Evolutionary conservation across 148 eudicot species (phyloP).

Genomic region (Euryodendron excelsum): DNA sequence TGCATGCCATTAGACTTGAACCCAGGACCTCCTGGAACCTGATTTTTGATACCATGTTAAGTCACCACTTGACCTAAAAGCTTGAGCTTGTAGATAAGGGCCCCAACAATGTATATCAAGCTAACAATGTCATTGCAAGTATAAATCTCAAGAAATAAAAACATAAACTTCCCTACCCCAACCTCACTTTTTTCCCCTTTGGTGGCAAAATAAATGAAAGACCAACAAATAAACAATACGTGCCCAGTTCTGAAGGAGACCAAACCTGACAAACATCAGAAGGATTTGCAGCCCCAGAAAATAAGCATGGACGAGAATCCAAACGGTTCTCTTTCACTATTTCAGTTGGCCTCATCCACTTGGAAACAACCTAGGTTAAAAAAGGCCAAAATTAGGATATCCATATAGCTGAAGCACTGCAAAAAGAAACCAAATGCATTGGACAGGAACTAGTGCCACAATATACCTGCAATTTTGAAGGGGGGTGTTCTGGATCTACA

Average conservation of each 20-base stretch:
- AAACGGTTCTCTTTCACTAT: conserved; percentile 67
- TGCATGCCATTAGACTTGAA: too few species aligned
- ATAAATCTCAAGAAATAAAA: conserved; percentile 4
- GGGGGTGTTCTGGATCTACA: conserved; percentile 76
- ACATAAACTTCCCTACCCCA: too few species aligned
- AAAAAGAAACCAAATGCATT: conserved; percentile 11
- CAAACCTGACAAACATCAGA: conserved; percentile 99
- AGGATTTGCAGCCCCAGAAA: conserved; percentile 85
- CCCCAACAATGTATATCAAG: too few species aligned
- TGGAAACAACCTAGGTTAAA: conserved; percentile 70
- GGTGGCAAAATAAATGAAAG: too few species aligned
- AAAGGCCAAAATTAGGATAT: neutral
- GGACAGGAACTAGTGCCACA: neutral
- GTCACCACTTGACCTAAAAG: too few species aligned
- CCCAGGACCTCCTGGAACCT: too few species aligned
- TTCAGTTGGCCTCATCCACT: conserved; percentile 87
- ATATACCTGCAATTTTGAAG: conserved; percentile 76
- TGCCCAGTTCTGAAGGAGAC: neutral
- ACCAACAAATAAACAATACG: too few species aligned
- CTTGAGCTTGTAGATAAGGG: too few species aligned
- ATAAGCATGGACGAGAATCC: conserved; percentile 76
- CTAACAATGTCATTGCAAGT: neutral
- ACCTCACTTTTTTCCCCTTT: too few species aligned
- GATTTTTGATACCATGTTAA: too few species aligned
- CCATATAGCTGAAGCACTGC: neutral